These are phyloP conservation scores for Penicillium goetzii DNA, from an alignment of 495 filamentous ascomycete species.

Conservation along the genomic window DNA sequence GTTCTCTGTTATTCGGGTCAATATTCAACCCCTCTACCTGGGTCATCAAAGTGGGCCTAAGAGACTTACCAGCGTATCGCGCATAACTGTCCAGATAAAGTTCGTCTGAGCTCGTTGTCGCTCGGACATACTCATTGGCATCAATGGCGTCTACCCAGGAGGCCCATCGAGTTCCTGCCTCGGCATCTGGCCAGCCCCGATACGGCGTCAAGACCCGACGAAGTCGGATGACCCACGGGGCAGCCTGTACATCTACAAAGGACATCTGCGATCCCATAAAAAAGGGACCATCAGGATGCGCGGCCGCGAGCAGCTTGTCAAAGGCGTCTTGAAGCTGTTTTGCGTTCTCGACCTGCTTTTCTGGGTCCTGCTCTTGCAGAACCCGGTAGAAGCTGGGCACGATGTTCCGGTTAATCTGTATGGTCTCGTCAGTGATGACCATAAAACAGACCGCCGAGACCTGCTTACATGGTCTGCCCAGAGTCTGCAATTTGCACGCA, in stretches of 20 bases:
- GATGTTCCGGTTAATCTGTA: slow-evolving; percentile 79
- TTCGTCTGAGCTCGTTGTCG: slow-evolving; percentile 75
- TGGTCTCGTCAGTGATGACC: slow-evolving; percentile 24
- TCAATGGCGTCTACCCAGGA: slow-evolving; percentile 85
- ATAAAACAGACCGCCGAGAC: neutral
- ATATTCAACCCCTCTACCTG: slow-evolving; percentile 23
- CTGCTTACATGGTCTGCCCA: slow-evolving; percentile 83
- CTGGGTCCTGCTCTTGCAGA: slow-evolving; percentile 69
- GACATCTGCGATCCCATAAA: slow-evolving; percentile 74
- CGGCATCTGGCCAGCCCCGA: slow-evolving; percentile 75
- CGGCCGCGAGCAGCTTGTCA: slow-evolving; percentile 70
- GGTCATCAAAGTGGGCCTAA: neutral
- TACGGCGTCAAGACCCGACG: slow-evolving; percentile 77
- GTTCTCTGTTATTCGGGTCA: slow-evolving; percentile 48
- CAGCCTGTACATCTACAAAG: slow-evolving; percentile 85
- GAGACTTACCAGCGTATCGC: slow-evolving; percentile 62
- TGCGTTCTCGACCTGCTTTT: slow-evolving; percentile 64
- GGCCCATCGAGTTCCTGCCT: slow-evolving; percentile 70
- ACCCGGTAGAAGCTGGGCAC: slow-evolving; percentile 81
- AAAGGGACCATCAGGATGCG: slow-evolving; percentile 73
- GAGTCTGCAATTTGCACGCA: slow-evolving; percentile 76
- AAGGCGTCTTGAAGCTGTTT: slow-evolving; percentile 72
- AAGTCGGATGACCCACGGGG: slow-evolving; percentile 84
- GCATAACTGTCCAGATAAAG: slow-evolving; percentile 76
- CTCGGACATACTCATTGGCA: slow-evolving; percentile 68